Evolutionary conservation across 169 alveolate species (phyloP).

Genomic region (Plasmodium gallinaceum): DNA sequence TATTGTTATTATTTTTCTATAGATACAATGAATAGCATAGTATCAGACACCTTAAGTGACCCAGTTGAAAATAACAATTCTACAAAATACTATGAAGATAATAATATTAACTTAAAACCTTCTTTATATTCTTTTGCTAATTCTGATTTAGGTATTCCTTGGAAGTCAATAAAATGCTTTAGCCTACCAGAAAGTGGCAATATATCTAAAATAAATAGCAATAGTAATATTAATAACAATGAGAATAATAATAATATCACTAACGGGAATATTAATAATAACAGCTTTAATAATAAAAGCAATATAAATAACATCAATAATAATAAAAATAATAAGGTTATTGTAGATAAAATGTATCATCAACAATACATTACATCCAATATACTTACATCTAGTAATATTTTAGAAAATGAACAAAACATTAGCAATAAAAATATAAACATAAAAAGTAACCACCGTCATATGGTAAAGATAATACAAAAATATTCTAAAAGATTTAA

Average conservation of each 20-base stretch:
- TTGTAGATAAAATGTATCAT: conserved; percentile 42
- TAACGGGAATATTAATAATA: no score
- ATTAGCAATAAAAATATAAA: neutral
- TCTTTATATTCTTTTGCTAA: conserved; percentile 11
- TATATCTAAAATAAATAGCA: neutral
- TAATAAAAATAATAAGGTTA: neutral
- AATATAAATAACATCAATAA: neutral
- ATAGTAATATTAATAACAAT: neutral
- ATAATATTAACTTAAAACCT: neutral
- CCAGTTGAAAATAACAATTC: conserved; percentile 17
- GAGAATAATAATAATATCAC: neutral
- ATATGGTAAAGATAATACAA: conserved; percentile 79
- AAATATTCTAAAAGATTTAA: conserved; percentile 75
- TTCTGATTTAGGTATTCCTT: conserved; percentile 9
- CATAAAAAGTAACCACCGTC: conserved; percentile 58
- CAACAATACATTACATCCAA: conserved; percentile 26
- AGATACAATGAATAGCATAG: conserved; percentile 9
- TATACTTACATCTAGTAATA: conserved; percentile 7
- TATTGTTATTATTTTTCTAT: conserved; percentile 61
- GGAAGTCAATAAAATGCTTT: conserved; percentile 4
- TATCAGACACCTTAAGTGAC: conserved; percentile 14
- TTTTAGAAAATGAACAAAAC: conserved; percentile 3
- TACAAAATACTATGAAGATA: neutral
- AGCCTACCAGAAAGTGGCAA: neutral
- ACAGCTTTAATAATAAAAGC: neutral